Base-by-base conservation (phyloP, 768 basidiomycete species). In the Floccularia luteovirens region DNA sequence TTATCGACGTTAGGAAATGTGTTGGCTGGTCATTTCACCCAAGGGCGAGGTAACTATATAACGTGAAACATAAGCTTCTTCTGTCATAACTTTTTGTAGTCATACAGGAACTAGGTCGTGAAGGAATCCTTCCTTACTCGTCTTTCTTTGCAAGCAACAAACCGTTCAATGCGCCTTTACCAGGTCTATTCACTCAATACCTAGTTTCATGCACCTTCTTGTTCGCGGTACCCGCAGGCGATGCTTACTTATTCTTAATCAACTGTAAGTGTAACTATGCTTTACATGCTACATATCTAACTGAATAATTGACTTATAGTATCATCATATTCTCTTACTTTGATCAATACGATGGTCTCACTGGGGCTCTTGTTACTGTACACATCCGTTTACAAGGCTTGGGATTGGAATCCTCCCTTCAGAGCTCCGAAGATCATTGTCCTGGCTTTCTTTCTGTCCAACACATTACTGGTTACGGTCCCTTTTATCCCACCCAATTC, bases 221-320 rank as follows among this genome's bases (percentile, higher is more conserved):
- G 35, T 48, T 75, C 4, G 64, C 67, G 1, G 65, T 78, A 0
- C 86, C 85, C 0, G 70, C 82, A 0, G 84, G 87, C 2, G 85
- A 88, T 47, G 81, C 81, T 0, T 89, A 84, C 50, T 65, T 77
- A 21, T 85, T 89, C 57, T 67, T 79, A 49, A 66, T 83, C 41
- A 81, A 75, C 49, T 53, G 83, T 81, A 38, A 44, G 80, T 55
- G 14, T 14, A 14, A 30, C 14, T 14, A 13, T 38, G 17, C 24
- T 17, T 10, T 34, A 6, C 17, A 22, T 1, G 24, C 30, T 13
- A 31, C n/a, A n/a, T 43, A n/a, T 21, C 25, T 34, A 5, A 11
- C 17, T 20, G 10, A 23, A 24, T 13, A 16, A 14, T 32, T 33
- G 4, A 23, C 10, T 20, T 35, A 1, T 47, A 84, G 81, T 76